Evolutionary conservation across 352 stramenopile genomes (phyloP), one percentile per base, ranked within the genome.

Genomic region (Pythium brachiatum): DNA sequence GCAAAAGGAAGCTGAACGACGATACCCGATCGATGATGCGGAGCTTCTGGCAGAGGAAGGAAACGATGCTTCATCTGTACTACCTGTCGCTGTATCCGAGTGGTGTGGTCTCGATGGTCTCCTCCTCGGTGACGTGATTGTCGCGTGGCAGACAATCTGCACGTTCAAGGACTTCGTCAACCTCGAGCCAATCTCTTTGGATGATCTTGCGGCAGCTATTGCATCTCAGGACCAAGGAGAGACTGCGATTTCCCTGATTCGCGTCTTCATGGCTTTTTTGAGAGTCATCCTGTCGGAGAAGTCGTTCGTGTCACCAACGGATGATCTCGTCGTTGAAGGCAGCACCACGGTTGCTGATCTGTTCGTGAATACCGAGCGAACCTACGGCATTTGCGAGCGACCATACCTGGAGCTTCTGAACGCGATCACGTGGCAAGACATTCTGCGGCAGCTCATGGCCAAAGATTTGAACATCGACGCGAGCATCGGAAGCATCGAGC

Each of bases 381-480:
- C 79, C 2, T 94, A 94, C 48, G 85, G 85, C 1, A 84, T 89
- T 56, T 90, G 81, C 27, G 81, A 91, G 48, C 78, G 79, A 43
- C 72, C 73, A 1, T 82, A 85, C 59, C 68, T 74, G n/a, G 84
- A 92, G 26, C 81, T 89, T 66, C 43, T 94, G 46, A 90, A 87
- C 69, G 74, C 78, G 21, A 70, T 92, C n/a, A 92, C 83, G 3
- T 94, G 86, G 86, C 86, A 89, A 63, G 86, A 94, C 39, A 90
- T 92, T 64, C 73, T 94, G 27, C 81, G 86, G 4, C 81, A 92
- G 50, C 62, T 92, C 6, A 90, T 94, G 81, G 81, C 83, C 3
- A 91, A 93, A 54, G 81, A 90, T 64, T 65, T 93, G 9, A 81
- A 75, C 9, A 86, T 91, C 7, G 83, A 93, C 47, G 68, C 83